Percentiles rank a stretch among this genome's conserved stretches.
phyloP scores from a whole-genome alignment of 306 rosid genomes.

The Prunus salicina region DNA sequence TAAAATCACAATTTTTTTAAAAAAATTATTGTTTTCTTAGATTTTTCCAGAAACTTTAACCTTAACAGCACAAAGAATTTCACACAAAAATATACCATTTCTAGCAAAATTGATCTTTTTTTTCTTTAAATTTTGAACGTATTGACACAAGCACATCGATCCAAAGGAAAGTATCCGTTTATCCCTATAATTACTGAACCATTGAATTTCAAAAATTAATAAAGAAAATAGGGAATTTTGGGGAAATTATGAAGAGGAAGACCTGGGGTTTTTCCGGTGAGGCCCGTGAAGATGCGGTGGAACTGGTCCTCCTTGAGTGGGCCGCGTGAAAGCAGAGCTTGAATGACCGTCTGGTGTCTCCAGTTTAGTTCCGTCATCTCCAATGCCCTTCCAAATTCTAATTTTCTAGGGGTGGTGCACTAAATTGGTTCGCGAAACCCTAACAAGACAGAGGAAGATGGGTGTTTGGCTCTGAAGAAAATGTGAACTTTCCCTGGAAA shows the following conservation, averaged over 20 bases:
- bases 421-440: not conserved
- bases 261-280: conserved; percentile 83
- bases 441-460: not conserved
- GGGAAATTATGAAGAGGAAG: not conserved
- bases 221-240: not conserved
- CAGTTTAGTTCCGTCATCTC: conserved; percentile 47
- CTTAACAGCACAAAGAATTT: not conserved
- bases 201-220: not conserved
- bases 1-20: not conserved
- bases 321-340: conserved; percentile 78
- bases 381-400: conserved; percentile 31
- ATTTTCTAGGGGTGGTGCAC: not conserved
- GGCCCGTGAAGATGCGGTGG: conserved; percentile 52
- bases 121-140: not conserved
- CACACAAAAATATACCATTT: not conserved
- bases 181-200: not conserved
- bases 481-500: not conserved
- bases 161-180: not conserved
- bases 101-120: not conserved
- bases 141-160: not conserved
- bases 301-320: conserved; percentile 67
- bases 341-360: conserved; percentile 74
- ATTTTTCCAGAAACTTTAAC: not conserved
- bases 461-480: not conserved
- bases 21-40: not conserved